Evolutionary conservation across 208 protist species (phyloP).

Genomic region (Trypanosoma lewisi): DNA sequence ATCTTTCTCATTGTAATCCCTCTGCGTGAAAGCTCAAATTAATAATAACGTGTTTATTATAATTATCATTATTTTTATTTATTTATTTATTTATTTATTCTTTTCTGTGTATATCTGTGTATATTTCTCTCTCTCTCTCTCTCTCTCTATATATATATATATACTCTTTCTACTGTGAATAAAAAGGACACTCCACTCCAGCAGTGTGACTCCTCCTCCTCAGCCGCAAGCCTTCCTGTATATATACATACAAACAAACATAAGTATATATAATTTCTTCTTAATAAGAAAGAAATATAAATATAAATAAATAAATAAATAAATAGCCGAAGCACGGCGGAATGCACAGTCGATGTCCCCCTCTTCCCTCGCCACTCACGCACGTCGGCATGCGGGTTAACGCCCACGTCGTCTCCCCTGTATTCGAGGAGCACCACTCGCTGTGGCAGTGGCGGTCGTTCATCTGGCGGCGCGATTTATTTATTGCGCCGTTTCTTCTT

Average conservation of each 20-base stretch:
- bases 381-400: not conserved
- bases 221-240: not conserved
- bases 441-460: constrained; percentile 79
- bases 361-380: not conserved
- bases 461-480: not conserved
- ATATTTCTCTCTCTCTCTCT: too few species aligned
- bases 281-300: not conserved
- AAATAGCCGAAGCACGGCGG: not conserved
- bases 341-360: not conserved
- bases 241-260: constrained; percentile 6
- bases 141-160: too few species aligned
- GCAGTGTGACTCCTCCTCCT: too few species aligned
- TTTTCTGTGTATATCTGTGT: too few species aligned
- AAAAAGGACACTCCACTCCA: too few species aligned
- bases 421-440: constrained; percentile 40
- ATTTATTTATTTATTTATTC: not conserved
- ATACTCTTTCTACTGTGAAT: too few species aligned
- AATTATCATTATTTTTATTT: too few species aligned
- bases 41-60: too few species aligned
- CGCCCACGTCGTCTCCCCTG: constrained; percentile 34
- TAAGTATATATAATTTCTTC: not conserved
- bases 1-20: too few species aligned
- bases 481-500: constrained; percentile 56
- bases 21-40: too few species aligned
- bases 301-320: not conserved